These are phyloP conservation scores for Daldinia vernicosa DNA, from an alignment of 495 filamentous ascomycete species.

Conservation along the genomic window DNA sequence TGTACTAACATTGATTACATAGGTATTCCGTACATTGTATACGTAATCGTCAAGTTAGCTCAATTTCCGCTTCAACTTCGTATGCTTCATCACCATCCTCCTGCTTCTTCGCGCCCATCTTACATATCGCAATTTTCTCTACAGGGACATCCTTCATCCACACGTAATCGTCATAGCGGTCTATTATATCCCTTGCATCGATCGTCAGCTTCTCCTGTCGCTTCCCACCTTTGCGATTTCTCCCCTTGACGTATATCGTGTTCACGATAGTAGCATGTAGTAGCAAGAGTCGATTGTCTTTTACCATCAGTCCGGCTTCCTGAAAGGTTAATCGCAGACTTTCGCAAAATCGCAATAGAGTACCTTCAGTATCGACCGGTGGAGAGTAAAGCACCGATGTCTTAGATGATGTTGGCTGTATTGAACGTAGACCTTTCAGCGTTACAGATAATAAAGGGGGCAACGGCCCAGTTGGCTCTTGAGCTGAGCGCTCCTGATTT, in stretches of 20 bases:
- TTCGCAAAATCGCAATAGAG: constrained; percentile 70
- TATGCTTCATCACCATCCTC: constrained; percentile 59
- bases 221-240: constrained; percentile 49
- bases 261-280: constrained; percentile 90
- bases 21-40: neutral
- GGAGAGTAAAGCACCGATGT: constrained; percentile 58
- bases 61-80: constrained; percentile 61
- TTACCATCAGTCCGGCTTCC: constrained; percentile 67
- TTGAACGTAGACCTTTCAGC: constrained; percentile 57
- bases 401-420: constrained; percentile 52
- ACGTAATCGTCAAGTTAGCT: constrained; percentile 28
- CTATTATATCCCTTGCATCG: constrained; percentile 61
- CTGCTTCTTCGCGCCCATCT: constrained; percentile 77
- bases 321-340: constrained; percentile 67
- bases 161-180: constrained; percentile 60
- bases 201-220: constrained; percentile 54
- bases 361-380: constrained; percentile 61
- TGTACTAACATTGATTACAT: neutral
- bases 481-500: constrained; percentile 11
- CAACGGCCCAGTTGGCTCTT: constrained; percentile 14
- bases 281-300: constrained; percentile 71
- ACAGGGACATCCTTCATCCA: constrained; percentile 72
- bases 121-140: constrained; percentile 73
- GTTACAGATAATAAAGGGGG: constrained; percentile 49
- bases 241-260: constrained; percentile 76